Base-by-base conservation (phyloP, 148 eudicot genomes). In the Bassia scoparia region DNA sequence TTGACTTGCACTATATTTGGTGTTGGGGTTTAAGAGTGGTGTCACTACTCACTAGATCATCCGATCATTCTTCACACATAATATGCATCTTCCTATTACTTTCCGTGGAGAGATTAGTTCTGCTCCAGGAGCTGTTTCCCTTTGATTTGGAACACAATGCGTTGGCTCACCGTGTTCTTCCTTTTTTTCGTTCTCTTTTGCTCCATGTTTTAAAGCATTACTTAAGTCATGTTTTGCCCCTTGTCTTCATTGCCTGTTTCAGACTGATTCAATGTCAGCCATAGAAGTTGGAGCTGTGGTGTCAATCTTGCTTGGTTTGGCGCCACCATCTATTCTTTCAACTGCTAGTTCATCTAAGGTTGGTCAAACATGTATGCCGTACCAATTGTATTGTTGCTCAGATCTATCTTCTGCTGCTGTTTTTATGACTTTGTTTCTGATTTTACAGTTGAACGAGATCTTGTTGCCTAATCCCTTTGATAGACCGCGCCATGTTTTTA, bases 401-500 rank as follows among this genome's bases (percentile, higher is more conserved):
- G 31, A 43, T 17, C 44, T 71, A 18, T 71, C 13, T 66, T 14
- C 27, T 14, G n/a, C n/a, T 49, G 30, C 37, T 54, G 30, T n/a
- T 12, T 70, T 26, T 54, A 17, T 77, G 38, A 69, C 31, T 21
- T 37, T 50, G 38, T 58, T 61, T 78, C 60, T 71, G 68, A 9
- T 35, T 62, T 65, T 81, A 84, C 96, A 96, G 99, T 77, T 96
- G 75, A 92, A 92, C 78, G 86, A 87, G 84, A 76, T 95, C 75
- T 88, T 95, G 41, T 73, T 77, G 81, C 97, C 97, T 53, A 92
- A 92, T 86, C 99, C 97, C 67, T 95, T 95, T 84, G 86, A 86
- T 84, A 88, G 94, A 79, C 97, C 99, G 71, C 96, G 81, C 58
- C 83, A 89, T 80, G 89, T 92, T 70, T 80, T 95, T 71, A 27